A percentile compares a stretch with the other conserved stretches of the same genome.
phyloP scores from a whole-genome alignment of 2,329 filamentous ascomycete genomes.

The Orbilia blumenaviensis region DNA sequence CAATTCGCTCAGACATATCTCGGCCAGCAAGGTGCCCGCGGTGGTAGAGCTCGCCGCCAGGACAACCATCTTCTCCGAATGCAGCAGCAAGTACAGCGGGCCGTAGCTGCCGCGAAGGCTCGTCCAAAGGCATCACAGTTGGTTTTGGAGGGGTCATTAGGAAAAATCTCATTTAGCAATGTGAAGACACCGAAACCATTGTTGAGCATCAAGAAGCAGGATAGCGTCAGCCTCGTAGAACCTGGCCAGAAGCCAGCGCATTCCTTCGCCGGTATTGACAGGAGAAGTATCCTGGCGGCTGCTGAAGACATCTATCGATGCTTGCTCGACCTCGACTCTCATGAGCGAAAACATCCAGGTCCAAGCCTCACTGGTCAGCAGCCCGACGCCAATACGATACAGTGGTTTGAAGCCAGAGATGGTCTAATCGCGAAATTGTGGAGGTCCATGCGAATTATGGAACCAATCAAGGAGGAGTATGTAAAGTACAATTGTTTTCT shows the following conservation, averaged over 20 bases:
- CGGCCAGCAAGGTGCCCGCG: conserved; percentile 88
- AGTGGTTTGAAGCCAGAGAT: conserved; percentile 78
- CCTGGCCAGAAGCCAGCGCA: conserved; percentile 18
- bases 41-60: conserved; percentile 64
- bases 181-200: conserved; percentile 95
- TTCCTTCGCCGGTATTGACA: conserved; percentile 69
- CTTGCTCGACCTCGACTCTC: conserved; percentile 93
- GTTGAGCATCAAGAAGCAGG: conserved; percentile 90
- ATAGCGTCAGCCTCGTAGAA: conserved; percentile 62
- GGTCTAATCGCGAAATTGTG: conserved; percentile 82
- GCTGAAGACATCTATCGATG: conserved; percentile 89
- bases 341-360: conserved; percentile 80
- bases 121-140: conserved; percentile 98
- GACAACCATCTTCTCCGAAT: conserved; percentile 99
- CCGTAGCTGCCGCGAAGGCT: conserved; percentile 95
- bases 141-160: conserved; percentile 92
- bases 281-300: conserved; percentile 82
- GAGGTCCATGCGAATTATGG: conserved; percentile 88
- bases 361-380: conserved; percentile 69
- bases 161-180: conserved; percentile 99
- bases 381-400: conserved; percentile 75
- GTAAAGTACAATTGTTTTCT: not conserved
- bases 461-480: conserved; percentile 73
- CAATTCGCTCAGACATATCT: conserved; percentile 98
- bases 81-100: conserved; percentile 98